Evolutionary conservation across 129 eudicot genomes (phyloP).

Genomic region (Cynara cardunculus): DNA sequence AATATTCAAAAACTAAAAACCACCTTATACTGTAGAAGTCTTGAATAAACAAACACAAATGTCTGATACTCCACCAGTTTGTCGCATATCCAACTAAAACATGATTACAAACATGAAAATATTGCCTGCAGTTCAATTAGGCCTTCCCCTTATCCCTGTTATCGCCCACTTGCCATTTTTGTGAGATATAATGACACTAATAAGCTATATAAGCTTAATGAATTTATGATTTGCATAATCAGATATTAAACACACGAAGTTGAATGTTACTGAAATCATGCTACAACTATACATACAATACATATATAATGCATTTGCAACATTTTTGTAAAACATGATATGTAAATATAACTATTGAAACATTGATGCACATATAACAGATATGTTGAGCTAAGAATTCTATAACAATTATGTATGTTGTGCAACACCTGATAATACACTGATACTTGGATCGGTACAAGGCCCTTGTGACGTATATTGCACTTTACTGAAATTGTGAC

Average conservation of each 20-base stretch:
- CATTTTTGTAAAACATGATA: neutral
- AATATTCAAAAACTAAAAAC: neutral
- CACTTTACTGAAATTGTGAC: neutral
- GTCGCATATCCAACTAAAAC: neutral
- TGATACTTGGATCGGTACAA: neutral
- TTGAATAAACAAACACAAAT: neutral
- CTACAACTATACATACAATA: neutral
- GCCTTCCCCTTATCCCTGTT: neutral
- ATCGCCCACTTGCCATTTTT: neutral
- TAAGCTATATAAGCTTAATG: neutral
- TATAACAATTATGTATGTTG: too few species aligned
- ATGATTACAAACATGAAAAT: neutral
- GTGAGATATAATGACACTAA: neutral
- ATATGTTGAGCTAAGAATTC: neutral
- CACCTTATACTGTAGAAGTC: neutral
- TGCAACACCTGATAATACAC: neutral
- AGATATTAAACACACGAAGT: neutral
- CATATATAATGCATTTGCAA: neutral
- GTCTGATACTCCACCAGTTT: neutral
- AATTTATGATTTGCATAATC: neutral
- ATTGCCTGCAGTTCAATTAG: neutral
- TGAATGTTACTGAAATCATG: neutral
- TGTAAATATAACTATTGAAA: neutral
- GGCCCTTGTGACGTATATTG: neutral
- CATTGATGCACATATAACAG: neutral